These are phyloP conservation scores for Mortierella sp. DNA, from an alignment of 371 early-diverging fungal genomes.

Conservation along the genomic window DNA sequence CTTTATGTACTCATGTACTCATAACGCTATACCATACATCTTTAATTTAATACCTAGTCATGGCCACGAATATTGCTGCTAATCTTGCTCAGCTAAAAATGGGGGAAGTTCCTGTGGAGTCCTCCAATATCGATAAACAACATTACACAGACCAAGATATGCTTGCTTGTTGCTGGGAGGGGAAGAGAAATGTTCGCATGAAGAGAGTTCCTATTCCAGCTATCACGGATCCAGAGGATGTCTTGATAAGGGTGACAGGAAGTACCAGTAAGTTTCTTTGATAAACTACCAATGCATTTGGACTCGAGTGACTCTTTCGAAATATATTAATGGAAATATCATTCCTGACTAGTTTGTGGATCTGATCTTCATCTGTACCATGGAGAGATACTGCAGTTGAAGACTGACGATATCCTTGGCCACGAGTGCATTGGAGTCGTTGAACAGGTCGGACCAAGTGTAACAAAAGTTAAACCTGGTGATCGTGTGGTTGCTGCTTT, in stretches of 20 bases:
- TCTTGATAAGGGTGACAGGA: conserved; percentile 64
- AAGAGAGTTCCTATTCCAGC: conserved; percentile 60
- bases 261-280: conserved; percentile 40
- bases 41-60: too few species aligned
- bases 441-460: conserved; percentile 61
- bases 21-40: too few species aligned
- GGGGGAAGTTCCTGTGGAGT: conserved; percentile 59
- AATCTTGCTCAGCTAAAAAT: conserved; percentile 58
- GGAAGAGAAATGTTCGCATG: conserved; percentile 62
- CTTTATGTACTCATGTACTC: too few species aligned
- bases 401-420: conserved; percentile 66
- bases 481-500: conserved; percentile 68
- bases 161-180: conserved; percentile 65
- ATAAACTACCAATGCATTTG: neutral
- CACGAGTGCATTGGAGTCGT: conserved; percentile 72
- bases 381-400: conserved; percentile 67
- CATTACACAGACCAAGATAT: conserved; percentile 34
- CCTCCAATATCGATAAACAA: conserved; percentile 60
- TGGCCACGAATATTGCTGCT: conserved; percentile 56
- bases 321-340: conserved; percentile 16
- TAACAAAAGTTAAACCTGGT: conserved; percentile 62
- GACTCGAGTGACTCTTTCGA: neutral
- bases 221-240: conserved; percentile 68
- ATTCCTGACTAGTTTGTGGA: conserved; percentile 63
- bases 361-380: conserved; percentile 72